phyloP scores from a whole-genome alignment of 108 stramenopile species.

The Cyclotella sp. region DNA sequence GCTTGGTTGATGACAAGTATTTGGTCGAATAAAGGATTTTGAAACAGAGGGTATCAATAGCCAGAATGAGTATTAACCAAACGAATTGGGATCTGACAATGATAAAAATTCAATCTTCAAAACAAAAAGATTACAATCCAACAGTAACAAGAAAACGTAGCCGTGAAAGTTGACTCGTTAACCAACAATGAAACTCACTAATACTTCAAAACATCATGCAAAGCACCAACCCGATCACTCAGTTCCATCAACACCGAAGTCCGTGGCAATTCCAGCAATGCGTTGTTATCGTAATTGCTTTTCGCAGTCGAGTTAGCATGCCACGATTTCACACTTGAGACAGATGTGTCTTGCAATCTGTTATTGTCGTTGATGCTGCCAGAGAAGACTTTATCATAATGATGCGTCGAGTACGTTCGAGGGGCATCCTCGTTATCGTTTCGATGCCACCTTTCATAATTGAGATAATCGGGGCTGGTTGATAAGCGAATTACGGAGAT shows the following conservation, averaged over 20 bases:
- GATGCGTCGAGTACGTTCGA: background rate
- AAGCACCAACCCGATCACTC: constrained; percentile 83
- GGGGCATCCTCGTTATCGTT: background rate
- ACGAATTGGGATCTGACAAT: too few relatives aligned
- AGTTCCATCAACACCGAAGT: constrained; percentile 90
- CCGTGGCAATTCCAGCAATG: constrained; percentile 41
- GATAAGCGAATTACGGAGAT: background rate
- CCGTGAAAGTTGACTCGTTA: too few relatives aligned
- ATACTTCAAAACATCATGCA: constrained; percentile 86
- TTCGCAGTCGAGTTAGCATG: background rate
- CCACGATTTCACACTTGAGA: background rate
- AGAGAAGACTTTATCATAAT: background rate
- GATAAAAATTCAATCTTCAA: too few relatives aligned
- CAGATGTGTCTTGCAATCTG: too few relatives aligned
- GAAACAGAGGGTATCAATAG: background rate
- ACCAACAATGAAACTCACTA: constrained; percentile 51
- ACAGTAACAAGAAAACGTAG: too few relatives aligned
- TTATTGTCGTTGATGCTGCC: background rate
- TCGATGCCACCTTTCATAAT: constrained; percentile 32
- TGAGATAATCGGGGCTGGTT: constrained; percentile 29
- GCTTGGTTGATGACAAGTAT: constrained; percentile 2
- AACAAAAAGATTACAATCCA: too few relatives aligned
- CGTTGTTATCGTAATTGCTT: background rate
- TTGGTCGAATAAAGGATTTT: background rate
- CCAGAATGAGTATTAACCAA: too few relatives aligned